These are phyloP conservation scores for Primulina huaijiensis DNA, from an alignment of 257 asterid species.

Conservation along the genomic window DNA sequence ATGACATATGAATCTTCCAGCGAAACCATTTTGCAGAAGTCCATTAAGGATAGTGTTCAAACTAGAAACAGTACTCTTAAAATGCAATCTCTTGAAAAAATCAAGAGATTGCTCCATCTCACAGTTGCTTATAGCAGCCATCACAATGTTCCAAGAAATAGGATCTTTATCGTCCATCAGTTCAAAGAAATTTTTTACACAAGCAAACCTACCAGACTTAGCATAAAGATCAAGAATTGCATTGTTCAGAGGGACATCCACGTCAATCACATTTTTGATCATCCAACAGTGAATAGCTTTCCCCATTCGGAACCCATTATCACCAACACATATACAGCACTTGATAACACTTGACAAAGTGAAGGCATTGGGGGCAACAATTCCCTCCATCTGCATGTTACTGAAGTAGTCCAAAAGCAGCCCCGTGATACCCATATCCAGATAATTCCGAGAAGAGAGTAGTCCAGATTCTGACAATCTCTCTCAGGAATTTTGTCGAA, in stretches of 20 bases:
- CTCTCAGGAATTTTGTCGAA: constrained; percentile 64
- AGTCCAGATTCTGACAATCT: constrained; percentile 76
- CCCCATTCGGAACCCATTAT: constrained; percentile 45
- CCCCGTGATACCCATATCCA: constrained; percentile 35
- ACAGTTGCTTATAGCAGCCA: constrained; percentile 52
- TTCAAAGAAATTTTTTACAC: constrained; percentile 43
- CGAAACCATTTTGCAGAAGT: constrained; percentile 45
- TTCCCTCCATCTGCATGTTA: constrained; percentile 49
- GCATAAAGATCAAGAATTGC: constrained; percentile 70
- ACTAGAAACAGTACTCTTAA: constrained; percentile 56
- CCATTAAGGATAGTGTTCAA: constrained; percentile 80
- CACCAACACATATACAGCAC: constrained; percentile 39
- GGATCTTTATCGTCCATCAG: constrained; percentile 46
- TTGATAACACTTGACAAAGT: constrained; percentile 63
- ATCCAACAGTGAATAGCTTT: constrained; percentile 65
- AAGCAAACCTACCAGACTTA: constrained; percentile 40
- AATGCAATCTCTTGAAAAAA: constrained; percentile 53
- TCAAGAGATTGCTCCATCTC: constrained; percentile 40
- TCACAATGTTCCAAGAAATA: constrained; percentile 73
- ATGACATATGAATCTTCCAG: not conserved
- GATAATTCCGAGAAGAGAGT: constrained; percentile 56
- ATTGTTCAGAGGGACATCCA: constrained; percentile 54
- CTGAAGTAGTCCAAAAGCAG: constrained; percentile 46
- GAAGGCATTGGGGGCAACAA: constrained; percentile 56
- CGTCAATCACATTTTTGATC: constrained; percentile 35